Conservation (phyloP, 192 early-diverging fungal species). For the Coemansia aciculifera region DNA sequence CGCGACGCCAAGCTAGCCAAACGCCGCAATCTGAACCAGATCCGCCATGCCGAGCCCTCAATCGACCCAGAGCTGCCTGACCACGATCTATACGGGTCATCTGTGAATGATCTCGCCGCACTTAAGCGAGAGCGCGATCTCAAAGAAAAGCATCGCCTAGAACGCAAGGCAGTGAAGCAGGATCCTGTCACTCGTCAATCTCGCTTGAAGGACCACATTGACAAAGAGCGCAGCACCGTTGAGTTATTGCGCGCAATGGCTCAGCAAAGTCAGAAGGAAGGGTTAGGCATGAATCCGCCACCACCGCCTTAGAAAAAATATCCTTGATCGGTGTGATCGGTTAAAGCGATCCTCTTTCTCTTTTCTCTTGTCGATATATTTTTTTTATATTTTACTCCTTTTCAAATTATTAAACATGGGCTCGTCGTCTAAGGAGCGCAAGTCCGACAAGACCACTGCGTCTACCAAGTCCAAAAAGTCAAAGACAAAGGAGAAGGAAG, state of each 20-base stretch:
- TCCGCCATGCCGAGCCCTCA: slow-evolving; percentile 27
- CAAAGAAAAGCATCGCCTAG: slow-evolving; percentile 17
- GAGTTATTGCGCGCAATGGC: slow-evolving; percentile 73
- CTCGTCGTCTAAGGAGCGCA: slow-evolving; percentile 14
- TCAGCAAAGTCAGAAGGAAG: slow-evolving; percentile 48
- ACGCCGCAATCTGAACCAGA: slow-evolving; percentile 25
- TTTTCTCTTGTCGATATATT: neutral
- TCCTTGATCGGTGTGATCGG: neutral
- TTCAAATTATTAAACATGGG: slow-evolving; percentile 2
- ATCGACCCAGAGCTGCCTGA: slow-evolving; percentile 35
- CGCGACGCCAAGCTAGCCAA: slow-evolving; percentile 45
- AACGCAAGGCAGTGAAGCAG: slow-evolving; percentile 9
- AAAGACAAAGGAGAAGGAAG: neutral
- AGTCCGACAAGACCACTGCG: neutral
- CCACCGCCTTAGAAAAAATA: neutral
- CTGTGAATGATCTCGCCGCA: slow-evolving; percentile 44
- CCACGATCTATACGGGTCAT: slow-evolving; percentile 48
- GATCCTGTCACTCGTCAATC: slow-evolving; percentile 17
- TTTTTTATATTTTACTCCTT: neutral
- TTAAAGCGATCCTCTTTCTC: neutral
- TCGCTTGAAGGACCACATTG: slow-evolving; percentile 51
- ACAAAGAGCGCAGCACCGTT: slow-evolving; percentile 74
- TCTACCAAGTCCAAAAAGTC: slow-evolving; percentile 16
- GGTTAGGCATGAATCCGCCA: slow-evolving; percentile 34
- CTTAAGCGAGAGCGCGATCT: slow-evolving; percentile 31